Percentiles rank a stretch among this genome's conserved stretches.
Conservation (phyloP, 2,329 filamentous ascomycete genomes). For the Sporothrix brunneoviolacea region DNA sequence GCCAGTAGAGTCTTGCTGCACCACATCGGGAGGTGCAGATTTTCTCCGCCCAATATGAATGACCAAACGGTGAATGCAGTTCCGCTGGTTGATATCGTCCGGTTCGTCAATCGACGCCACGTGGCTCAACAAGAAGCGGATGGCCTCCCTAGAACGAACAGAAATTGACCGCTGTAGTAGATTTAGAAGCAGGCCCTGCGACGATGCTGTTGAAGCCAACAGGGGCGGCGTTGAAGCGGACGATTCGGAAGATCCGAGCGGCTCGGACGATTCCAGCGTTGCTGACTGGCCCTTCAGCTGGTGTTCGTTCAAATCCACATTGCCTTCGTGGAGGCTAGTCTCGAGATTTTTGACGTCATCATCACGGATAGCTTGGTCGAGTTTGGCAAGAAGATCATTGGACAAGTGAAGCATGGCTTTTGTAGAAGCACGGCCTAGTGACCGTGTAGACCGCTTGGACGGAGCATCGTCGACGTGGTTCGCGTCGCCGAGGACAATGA, state of each 20-base stretch:
- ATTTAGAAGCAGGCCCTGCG: conserved; percentile 68
- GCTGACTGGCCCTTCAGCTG: neutral
- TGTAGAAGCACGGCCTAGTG: conserved; percentile 69
- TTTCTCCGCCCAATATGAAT: conserved; percentile 84
- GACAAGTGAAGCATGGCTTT: conserved; percentile 70
- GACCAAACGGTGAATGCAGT: conserved; percentile 86
- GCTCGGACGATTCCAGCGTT: neutral
- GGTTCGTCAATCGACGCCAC: conserved; percentile 72
- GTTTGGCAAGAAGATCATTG: conserved; percentile 57
- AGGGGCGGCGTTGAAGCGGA: neutral
- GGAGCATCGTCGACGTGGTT: conserved; percentile 69
- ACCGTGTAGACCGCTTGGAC: conserved; percentile 68
- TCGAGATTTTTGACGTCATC: conserved; percentile 56
- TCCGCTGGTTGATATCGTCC: conserved; percentile 89
- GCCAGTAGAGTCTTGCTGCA: conserved; percentile 42
- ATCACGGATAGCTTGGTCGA: conserved; percentile 65
- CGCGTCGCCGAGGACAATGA: conserved; percentile 72
- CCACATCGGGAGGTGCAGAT: conserved; percentile 34
- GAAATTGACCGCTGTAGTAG: conserved; percentile 72
- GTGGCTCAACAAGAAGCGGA: conserved; percentile 62
- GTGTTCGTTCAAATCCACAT: conserved; percentile 30
- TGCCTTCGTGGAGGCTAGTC: conserved; percentile 51
- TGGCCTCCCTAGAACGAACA: conserved; percentile 59
- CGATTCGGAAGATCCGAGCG: neutral
- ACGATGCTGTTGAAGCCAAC: conserved; percentile 19